phyloP scores from a whole-genome alignment of 2,329 filamentous ascomycete genomes.

The Arachnopeziza araneosa region DNA sequence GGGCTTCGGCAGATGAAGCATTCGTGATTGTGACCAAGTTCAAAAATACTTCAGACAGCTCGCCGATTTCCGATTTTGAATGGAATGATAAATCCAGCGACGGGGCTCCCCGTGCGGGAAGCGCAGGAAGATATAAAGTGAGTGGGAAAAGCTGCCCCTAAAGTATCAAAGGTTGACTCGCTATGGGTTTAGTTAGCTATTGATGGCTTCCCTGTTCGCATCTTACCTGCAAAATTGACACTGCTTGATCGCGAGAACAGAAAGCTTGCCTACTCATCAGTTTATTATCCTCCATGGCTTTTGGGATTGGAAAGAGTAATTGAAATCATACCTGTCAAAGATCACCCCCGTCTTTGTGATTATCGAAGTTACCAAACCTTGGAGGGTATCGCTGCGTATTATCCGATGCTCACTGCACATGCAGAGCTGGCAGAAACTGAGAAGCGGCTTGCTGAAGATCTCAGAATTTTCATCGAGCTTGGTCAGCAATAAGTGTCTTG shows the following conservation, averaged over 20 bases:
- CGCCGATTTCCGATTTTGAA: constrained; percentile 10
- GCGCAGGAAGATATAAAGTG: constrained; percentile 16
- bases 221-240: constrained; percentile 8
- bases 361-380: constrained; percentile 19
- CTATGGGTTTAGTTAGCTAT: constrained; percentile 7
- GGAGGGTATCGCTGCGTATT: constrained; percentile 19
- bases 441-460: background rate
- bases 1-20: constrained; percentile 17
- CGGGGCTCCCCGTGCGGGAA: constrained; percentile 14
- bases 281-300: constrained; percentile 16
- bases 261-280: constrained; percentile 12
- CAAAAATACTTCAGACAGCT: constrained; percentile 12
- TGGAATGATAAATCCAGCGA: constrained; percentile 10
- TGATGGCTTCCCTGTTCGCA: constrained; percentile 4
- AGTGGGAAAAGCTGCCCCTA: background rate
- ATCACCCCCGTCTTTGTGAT: constrained; percentile 14
- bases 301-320: constrained; percentile 17
- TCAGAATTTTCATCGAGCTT: background rate
- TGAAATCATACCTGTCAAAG: constrained; percentile 17
- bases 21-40: constrained; percentile 14
- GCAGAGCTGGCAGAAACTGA: constrained; percentile 11
- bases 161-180: background rate
- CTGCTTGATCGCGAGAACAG: constrained; percentile 15
- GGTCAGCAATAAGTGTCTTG: no score
- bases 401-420: constrained; percentile 12